These are phyloP conservation scores for Athelia psychrophila DNA, from an alignment of 1,284 basidiomycete species.

Conservation along the genomic window DNA sequence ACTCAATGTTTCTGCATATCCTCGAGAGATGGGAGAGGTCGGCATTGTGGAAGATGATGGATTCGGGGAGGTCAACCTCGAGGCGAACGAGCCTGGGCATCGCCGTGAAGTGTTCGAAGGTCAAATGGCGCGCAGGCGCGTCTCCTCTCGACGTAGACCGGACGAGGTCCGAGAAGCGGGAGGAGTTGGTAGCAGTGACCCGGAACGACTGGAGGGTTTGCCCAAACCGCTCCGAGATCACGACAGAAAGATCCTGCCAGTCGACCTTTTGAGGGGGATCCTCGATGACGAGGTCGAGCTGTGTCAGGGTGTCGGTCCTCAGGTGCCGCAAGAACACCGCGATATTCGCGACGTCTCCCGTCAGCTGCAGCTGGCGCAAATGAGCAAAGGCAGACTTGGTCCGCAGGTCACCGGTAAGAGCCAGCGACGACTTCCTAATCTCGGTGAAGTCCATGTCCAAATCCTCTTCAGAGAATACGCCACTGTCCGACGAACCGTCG, in stretches of 20 bases:
- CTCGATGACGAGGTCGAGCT: conserved; percentile 70
- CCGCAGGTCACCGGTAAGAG: conserved; percentile 50
- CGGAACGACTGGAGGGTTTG: conserved; percentile 55
- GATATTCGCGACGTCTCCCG: conserved; percentile 65
- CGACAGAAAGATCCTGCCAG: conserved; percentile 64
- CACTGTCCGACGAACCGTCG: conserved; percentile 63
- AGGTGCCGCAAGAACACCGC: conserved; percentile 68
- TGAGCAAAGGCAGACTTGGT: conserved; percentile 54
- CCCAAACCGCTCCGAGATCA: conserved; percentile 61
- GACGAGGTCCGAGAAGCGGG: conserved; percentile 64
- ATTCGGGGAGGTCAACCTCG: conserved; percentile 75
- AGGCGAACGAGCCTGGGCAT: conserved; percentile 54
- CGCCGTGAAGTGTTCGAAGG: conserved; percentile 53
- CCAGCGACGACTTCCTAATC: conserved; percentile 61
- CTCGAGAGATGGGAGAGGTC: conserved; percentile 57
- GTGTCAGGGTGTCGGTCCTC: conserved; percentile 47
- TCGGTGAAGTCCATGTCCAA: conserved; percentile 67
- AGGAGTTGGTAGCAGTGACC: conserved; percentile 57
- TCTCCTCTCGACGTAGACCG: conserved; percentile 64
- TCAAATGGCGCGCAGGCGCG: conserved; percentile 48
- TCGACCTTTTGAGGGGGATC: conserved; percentile 70
- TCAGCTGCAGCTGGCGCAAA: conserved; percentile 59
- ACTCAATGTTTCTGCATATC: conserved; percentile 64
- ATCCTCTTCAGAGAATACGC: conserved; percentile 64
- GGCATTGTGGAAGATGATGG: conserved; percentile 55